Evolutionary conservation across 306 rosid genomes (phyloP), one percentile per base, ranked within the genome.

Genomic region (Castanospermum australe): DNA sequence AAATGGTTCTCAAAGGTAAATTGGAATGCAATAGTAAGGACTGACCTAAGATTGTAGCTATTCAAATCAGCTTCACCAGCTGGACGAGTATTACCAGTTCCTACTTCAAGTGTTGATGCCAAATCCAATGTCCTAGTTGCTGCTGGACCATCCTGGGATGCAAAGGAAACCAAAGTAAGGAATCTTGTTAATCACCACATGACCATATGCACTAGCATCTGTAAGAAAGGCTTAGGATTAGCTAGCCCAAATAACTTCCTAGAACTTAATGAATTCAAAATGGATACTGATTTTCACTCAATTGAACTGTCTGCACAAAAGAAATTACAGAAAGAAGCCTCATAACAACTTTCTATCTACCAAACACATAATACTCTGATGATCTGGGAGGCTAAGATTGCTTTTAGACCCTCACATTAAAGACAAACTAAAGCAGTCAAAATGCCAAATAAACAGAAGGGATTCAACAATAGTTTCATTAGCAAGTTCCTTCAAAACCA

Each of bases 1-100:
- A 83, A 11, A 80, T 93, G 97, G 80, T 88, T 90, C 92, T 95
- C 99, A 36, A 88, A 95, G 61, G 93, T 93, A 64, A 93, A 95
- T 57, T 95, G 99, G 78, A 95, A 95, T 21, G 99, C 99, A 11
- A 95, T 95, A 2, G 99, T 95, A 63, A 95, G 89, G 72, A 95
- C 96, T 0, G 99, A 95, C 66, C 99, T 67, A 67, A 87, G 96
- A 75, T 91, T 95, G 87, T 93, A 91, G 30, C 85, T 75, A 48
- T 71, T 87, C 14, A 42, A 17, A 70, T 90, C 92, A 50, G 89
- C 83, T 73, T 91, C 98, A 54, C 90, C 84, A 0, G 88, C 65
- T 6, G 88, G 69, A 12, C 93, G 96, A 11, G 91, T 55, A 81
- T 76, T 87, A 11, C 89, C 87, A 8, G 93, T 73, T 51, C 99